phyloP scores from a whole-genome alignment of 495 filamentous ascomycete species.

The Neurospora sp. region DNA sequence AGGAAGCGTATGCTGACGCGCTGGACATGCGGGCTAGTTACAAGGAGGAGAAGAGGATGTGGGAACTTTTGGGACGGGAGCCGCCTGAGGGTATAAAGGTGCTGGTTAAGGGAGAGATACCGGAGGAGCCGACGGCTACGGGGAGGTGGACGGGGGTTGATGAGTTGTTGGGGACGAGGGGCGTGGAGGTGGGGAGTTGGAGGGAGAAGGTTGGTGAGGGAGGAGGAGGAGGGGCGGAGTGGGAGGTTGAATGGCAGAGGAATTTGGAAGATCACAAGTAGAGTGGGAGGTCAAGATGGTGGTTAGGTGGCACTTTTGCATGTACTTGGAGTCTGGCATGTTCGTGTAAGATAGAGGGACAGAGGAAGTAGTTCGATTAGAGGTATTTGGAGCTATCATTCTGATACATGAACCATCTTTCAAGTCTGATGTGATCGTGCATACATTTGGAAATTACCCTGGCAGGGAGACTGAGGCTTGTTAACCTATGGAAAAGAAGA shows the following conservation, averaged over 20 bases:
- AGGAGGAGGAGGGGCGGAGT: background rate
- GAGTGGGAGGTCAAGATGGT: background rate
- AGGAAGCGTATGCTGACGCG: slow-evolving; percentile 44
- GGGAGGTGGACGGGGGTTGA: slow-evolving; percentile 3
- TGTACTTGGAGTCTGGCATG: background rate
- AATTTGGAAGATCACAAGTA: background rate
- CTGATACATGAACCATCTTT: no score
- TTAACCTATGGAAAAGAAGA: no score
- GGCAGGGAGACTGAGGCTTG: no score
- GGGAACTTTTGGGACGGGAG: slow-evolving; percentile 34
- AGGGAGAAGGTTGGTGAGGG: background rate
- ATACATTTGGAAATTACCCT: no score
- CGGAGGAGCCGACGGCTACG: background rate
- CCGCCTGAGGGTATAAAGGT: slow-evolving; percentile 40
- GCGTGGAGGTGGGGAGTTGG: slow-evolving; percentile 2
- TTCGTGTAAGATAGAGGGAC: background rate
- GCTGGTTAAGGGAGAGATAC: slow-evolving; percentile 30
- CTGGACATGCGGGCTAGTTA: slow-evolving; percentile 41
- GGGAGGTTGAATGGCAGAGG: background rate
- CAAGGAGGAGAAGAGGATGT: slow-evolving; percentile 47
- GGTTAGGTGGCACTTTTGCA: background rate
- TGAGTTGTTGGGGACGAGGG: slow-evolving; percentile 42
- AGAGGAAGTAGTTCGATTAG: background rate
- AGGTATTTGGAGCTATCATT: background rate
- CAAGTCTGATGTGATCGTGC: no score